These are phyloP conservation scores for Macrophomina phaseolina DNA, from an alignment of 2,329 filamentous ascomycete species.

Conservation along the genomic window DNA sequence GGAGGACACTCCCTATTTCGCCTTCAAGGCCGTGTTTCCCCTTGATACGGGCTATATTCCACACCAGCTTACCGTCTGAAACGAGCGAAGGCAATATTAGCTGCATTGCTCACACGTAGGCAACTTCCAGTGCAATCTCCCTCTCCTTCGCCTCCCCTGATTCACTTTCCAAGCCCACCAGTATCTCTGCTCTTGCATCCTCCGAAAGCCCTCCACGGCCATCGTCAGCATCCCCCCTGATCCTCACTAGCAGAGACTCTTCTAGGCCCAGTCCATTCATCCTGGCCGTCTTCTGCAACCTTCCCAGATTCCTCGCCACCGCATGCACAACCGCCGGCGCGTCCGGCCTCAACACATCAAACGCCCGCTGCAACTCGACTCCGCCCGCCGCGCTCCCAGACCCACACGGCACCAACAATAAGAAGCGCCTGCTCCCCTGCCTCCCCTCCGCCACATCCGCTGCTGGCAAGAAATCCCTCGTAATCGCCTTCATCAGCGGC, in stretches of 20 bases:
- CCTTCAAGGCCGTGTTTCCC: too few relatives aligned
- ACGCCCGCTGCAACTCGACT: slow-evolving; percentile 13
- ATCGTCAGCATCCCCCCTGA: not conserved
- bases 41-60: too few relatives aligned
- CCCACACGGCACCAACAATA: slow-evolving; percentile 21
- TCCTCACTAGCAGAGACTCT: slow-evolving; percentile 5
- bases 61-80: too few relatives aligned
- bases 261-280: slow-evolving; percentile 21
- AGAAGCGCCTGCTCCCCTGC: not conserved
- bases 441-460: not conserved
- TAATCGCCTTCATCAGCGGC: slow-evolving; percentile 22
- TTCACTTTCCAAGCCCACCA: not conserved
- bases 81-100: too few relatives aligned
- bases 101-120: not conserved
- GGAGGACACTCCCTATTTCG: too few relatives aligned
- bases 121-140: slow-evolving; percentile 4
- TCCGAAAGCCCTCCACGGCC: not conserved
- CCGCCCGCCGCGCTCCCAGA: not conserved
- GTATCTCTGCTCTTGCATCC: slow-evolving; percentile 2
- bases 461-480: not conserved
- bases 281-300: slow-evolving; percentile 23
- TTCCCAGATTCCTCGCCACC: slow-evolving; percentile 22
- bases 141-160: not conserved
- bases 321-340: slow-evolving; percentile 23
- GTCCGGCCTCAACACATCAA: slow-evolving; percentile 26